phyloP scores from a whole-genome alignment of 805 yeast genomes.

The Maudiozyma bulderi region DNA sequence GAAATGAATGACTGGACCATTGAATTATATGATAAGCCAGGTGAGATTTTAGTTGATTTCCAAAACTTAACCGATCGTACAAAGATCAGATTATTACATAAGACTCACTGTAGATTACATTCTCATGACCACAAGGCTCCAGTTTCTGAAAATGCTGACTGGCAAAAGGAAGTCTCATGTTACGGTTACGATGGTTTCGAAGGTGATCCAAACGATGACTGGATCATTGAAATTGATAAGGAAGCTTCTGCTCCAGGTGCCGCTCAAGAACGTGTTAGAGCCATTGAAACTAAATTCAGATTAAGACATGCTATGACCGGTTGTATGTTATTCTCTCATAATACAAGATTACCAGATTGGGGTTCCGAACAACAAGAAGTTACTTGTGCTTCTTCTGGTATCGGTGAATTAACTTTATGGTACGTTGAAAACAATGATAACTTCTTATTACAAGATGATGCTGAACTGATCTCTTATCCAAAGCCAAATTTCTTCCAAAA shows the following conservation, averaged over 20 bases:
- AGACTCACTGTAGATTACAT: slow-evolving; percentile 59
- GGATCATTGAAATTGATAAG: slow-evolving; percentile 63
- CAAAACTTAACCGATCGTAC: slow-evolving; percentile 58
- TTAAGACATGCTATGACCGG: slow-evolving; percentile 76
- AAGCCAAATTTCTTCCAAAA: slow-evolving; percentile 47
- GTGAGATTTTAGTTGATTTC: slow-evolving; percentile 49
- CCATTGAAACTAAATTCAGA: slow-evolving; percentile 63
- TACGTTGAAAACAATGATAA: slow-evolving; percentile 63
- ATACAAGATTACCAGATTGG: slow-evolving; percentile 66
- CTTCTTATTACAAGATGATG: slow-evolving; percentile 33
- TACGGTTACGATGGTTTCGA: slow-evolving; percentile 69
- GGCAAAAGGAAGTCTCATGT: slow-evolving; percentile 77
- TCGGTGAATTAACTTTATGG: slow-evolving; percentile 54
- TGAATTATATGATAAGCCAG: slow-evolving; percentile 53
- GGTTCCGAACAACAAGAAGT: slow-evolving; percentile 81
- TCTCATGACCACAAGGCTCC: slow-evolving; percentile 84
- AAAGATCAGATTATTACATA: slow-evolving; percentile 55
- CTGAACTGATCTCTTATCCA: slow-evolving; percentile 47
- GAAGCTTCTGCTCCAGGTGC: slow-evolving; percentile 39
- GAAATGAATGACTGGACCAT: slow-evolving; percentile 61
- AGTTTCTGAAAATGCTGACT: slow-evolving; percentile 56
- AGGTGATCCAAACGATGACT: slow-evolving; percentile 83
- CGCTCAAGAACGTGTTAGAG: slow-evolving; percentile 48
- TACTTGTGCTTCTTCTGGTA: slow-evolving; percentile 67
- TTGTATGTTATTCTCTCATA: slow-evolving; percentile 64